Conservation (phyloP, 1,284 basidiomycete species). For the Peniophora sp. region DNA sequence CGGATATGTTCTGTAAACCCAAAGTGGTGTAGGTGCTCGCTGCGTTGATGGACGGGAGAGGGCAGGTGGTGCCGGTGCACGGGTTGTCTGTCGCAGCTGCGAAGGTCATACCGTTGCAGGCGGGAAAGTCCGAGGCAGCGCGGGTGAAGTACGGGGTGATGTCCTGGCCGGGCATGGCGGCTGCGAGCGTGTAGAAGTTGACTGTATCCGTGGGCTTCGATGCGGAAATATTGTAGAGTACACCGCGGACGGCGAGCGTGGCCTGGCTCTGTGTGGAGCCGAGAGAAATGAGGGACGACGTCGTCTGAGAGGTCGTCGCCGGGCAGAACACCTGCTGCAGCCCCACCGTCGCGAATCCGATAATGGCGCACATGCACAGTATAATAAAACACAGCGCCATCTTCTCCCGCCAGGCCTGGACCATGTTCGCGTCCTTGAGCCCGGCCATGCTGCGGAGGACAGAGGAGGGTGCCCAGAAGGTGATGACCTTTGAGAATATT, state of each 20-base stretch:
- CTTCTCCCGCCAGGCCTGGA: conserved; percentile 98
- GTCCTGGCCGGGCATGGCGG: conserved; percentile 71
- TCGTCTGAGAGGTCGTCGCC: conserved; percentile 42
- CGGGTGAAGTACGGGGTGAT: conserved; percentile 83
- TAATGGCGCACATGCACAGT: conserved; percentile 64
- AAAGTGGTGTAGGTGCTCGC: conserved; percentile 53
- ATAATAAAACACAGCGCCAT: conserved; percentile 89
- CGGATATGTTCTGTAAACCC: conserved; percentile 54
- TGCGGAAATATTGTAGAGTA: conserved; percentile 68
- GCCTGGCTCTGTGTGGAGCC: conserved; percentile 36
- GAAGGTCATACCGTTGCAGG: conserved; percentile 55
- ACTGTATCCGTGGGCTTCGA: conserved; percentile 39
- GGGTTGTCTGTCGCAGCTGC: conserved; percentile 69
- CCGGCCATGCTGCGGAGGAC: conserved; percentile 72
- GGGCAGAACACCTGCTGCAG: conserved; percentile 92
- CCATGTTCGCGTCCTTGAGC: conserved; percentile 68
- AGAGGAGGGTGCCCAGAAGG: conserved; percentile 87
- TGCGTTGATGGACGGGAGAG: conserved; percentile 49
- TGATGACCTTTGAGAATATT: conserved; percentile 72
- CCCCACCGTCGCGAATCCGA: conserved; percentile 94
- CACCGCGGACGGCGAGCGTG: conserved; percentile 74
- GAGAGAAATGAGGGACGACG: conserved; percentile 63
- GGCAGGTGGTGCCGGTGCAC: conserved; percentile 58
- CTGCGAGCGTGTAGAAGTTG: conserved; percentile 53
- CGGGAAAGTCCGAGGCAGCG: conserved; percentile 49